phyloP scores from a whole-genome alignment of 192 early-diverging fungal genomes.

The Entrophospora sp. region DNA sequence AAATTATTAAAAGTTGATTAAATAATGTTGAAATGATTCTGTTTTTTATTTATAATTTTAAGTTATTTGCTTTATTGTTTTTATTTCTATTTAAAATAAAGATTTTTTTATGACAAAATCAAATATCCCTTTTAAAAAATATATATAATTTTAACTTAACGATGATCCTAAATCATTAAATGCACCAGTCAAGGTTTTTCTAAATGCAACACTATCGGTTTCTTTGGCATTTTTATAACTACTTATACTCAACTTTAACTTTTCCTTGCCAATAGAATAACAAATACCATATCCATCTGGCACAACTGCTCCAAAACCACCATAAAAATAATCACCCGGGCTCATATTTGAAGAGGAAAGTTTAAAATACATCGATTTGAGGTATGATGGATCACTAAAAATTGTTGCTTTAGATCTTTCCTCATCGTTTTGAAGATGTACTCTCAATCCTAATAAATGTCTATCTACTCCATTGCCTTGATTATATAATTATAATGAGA shows the following conservation, averaged over 20 bases:
- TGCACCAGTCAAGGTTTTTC: constrained; percentile 47
- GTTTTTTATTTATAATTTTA: too few species aligned
- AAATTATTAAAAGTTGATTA: too few species aligned
- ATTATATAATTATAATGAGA: constrained; percentile 3
- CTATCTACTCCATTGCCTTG: constrained; percentile 78
- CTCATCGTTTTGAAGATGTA: constrained; percentile 53
- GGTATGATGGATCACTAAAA: constrained; percentile 77
- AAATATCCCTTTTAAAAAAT: too few species aligned
- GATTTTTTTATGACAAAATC: too few species aligned
- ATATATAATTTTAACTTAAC: too few species aligned
- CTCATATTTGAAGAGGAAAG: constrained; percentile 79
- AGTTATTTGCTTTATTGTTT: too few species aligned
- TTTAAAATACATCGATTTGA: constrained; percentile 66
- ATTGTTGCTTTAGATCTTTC: constrained; percentile 54
- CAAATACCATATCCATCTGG: constrained; percentile 83
- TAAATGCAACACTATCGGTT: constrained; percentile 46
- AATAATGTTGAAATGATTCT: too few species aligned
- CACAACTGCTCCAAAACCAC: constrained; percentile 80
- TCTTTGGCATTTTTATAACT: constrained; percentile 37
- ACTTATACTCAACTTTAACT: constrained; percentile 65
- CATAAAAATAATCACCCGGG: constrained; percentile 58
- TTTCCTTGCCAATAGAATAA: constrained; percentile 60
- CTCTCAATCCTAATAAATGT: constrained; percentile 79
- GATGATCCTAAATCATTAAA: constrained; percentile 56
- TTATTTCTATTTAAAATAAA: too few species aligned